Base-by-base conservation (phyloP, 139 green algal species). In the Pseudopediastrum boryanum region DNA sequence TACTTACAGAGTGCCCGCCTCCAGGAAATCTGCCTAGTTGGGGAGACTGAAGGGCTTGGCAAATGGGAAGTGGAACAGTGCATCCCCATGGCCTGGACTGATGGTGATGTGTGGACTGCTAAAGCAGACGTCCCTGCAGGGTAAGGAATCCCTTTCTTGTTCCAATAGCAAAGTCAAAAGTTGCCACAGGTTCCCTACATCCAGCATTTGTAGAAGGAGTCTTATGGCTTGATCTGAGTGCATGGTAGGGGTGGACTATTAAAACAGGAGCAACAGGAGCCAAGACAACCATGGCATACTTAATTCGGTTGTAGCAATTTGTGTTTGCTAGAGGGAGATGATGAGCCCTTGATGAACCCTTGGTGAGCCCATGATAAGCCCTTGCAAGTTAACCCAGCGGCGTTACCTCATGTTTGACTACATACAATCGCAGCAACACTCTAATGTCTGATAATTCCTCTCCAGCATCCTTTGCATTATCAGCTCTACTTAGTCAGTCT, bases 51-150 rank as follows among this genome's bases (percentile, higher is more conserved):
- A 19, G 51, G 21, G 29, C 54, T 78, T 23, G 74, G 74, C 0
- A 27, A 48, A 3, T 81, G 74, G 74, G 74, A 81, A 35, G 62
- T 72, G 10, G 25, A 21, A 8, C 35, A 38, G 6, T 71, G 43
- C 35, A 41, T 81, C 4, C 74, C 74, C 46, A 73, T 81, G 61
- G 46, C 44, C 36, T 81, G 74, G 74, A 36, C 62, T 29, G 74
- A 74, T 4, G 74, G 74, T 10, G 74, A 81, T 23, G 38, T 74
- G 16, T 81, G 74, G 74, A 81, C 74, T 8, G 74, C 74, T 44
- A 36, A 73, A 31, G 74, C 74, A 13, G 56, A 74, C 36, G 36
- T 81, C 35, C 62, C 74, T 31, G 4, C 27, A 4, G 72, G 58
- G 72, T 79, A 33, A 70, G 71, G 10, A 8, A 6, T 19, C 19